Evolutionary conservation across 306 rosid genomes (phyloP).

Genomic region (Carpinus viminea): DNA sequence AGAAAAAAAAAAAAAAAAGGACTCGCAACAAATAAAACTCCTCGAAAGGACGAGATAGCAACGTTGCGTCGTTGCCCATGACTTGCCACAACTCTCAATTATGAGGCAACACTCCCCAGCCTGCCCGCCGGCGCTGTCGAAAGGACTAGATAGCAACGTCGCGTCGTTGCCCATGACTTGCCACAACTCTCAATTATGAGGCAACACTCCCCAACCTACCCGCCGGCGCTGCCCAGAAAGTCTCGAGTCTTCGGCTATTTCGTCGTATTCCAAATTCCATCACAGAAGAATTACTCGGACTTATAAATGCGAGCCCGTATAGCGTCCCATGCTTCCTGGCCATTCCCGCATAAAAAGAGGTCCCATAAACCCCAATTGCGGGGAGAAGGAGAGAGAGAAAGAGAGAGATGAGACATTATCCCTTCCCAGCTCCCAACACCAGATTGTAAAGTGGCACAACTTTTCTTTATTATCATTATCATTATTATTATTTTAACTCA

Average conservation of each 20-base stretch:
- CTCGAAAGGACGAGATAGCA: no score
- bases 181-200: neutral
- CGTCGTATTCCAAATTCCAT: neutral
- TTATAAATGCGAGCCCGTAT: neutral
- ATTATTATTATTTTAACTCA: no score
- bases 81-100: neutral
- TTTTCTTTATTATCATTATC: neutral
- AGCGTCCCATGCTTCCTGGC: slow-evolving; percentile 1
- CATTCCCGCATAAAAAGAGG: neutral
- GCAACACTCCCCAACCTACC: neutral
- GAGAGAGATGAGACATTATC: neutral
- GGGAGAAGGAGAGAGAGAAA: no score
- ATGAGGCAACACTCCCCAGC: neutral
- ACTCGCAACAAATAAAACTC: no score
- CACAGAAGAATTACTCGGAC: neutral
- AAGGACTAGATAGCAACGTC: no score
- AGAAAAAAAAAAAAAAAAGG: no score
- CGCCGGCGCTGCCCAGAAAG: neutral
- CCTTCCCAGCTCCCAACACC: neutral
- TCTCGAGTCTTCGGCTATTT: neutral
- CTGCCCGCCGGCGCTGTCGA: neutral
- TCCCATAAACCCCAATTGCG: slow-evolving; percentile 6
- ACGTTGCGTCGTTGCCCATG: no score
- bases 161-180: no score
- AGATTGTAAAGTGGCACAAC: neutral